A percentile compares a stretch with the other conserved stretches of the same genome.
Evolutionary conservation across 2,329 filamentous ascomycete species (phyloP).

Genomic region (Ceratocystis cacaofunesta): DNA sequence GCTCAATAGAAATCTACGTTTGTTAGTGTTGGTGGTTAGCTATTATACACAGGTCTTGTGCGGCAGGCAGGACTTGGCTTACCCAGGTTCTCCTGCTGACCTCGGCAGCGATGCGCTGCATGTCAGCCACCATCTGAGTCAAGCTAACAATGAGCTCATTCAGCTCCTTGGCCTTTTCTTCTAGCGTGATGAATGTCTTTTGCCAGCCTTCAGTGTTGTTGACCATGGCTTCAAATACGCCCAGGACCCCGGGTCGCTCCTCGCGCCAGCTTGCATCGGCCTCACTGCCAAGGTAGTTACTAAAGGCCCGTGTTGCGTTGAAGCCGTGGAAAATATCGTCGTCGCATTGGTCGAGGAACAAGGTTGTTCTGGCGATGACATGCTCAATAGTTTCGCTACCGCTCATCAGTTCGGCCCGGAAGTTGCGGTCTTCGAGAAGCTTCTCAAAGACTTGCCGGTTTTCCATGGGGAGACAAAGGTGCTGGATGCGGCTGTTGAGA

Average conservation of each 20-base stretch:
- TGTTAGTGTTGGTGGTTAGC: neutral
- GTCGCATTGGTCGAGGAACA: slow-evolving; percentile 60
- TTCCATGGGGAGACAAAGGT: slow-evolving; percentile 67
- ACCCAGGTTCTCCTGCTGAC: slow-evolving; percentile 67
- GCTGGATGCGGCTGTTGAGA: slow-evolving; percentile 63
- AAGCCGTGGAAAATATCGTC: slow-evolving; percentile 68
- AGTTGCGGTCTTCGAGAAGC: slow-evolving; percentile 73
- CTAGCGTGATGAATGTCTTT: slow-evolving; percentile 61
- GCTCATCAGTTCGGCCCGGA: slow-evolving; percentile 65
- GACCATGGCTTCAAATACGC: slow-evolving; percentile 79
- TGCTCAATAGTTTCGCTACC: slow-evolving; percentile 87
- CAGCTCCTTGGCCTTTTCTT: slow-evolving; percentile 55
- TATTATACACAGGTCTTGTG: neutral
- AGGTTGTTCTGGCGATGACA: slow-evolving; percentile 65
- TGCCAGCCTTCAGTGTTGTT: slow-evolving; percentile 87
- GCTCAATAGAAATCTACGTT: slow-evolving; percentile 13
- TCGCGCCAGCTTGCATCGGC: slow-evolving; percentile 44
- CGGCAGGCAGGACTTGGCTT: slow-evolving; percentile 25
- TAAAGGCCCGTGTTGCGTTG: slow-evolving; percentile 60
- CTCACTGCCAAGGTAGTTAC: slow-evolving; percentile 56
- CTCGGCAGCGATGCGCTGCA: slow-evolving; percentile 70
- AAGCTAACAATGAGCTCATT: slow-evolving; percentile 41
- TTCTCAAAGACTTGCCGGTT: slow-evolving; percentile 71
- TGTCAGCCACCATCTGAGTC: slow-evolving; percentile 65
- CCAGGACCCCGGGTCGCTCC: slow-evolving; percentile 47